These are phyloP conservation scores for Nematodospora anomalae DNA, from an alignment of 1,139 yeast genomes.

Conservation along the genomic window DNA sequence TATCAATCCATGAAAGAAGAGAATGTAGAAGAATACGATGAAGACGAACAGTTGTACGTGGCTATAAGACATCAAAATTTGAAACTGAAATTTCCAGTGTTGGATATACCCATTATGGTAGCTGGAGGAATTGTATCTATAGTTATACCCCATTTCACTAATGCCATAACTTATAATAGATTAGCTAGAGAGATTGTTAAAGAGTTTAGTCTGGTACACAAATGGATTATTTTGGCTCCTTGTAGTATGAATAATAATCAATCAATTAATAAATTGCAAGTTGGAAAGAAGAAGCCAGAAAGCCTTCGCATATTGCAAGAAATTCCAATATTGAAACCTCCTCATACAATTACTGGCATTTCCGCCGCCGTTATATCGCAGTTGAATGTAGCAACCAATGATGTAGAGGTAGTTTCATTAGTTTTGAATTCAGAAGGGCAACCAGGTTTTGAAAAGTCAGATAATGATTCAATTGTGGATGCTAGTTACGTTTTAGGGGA, in stretches of 20 bases:
- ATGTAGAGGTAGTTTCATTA: constrained; percentile 22
- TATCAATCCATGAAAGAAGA: constrained; percentile 14
- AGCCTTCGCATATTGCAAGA: not conserved
- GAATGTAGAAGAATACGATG: constrained; percentile 46
- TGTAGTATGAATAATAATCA: constrained; percentile 33
- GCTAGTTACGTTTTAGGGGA: constrained; percentile 25
- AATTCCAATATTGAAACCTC: constrained; percentile 46
- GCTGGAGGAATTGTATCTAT: constrained; percentile 17
- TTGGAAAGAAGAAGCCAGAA: constrained; percentile 8
- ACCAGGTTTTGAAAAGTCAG: constrained; percentile 52
- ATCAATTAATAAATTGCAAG: constrained; percentile 26
- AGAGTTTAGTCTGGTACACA: constrained; percentile 12
- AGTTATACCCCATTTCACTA: constrained; percentile 35
- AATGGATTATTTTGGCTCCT: constrained; percentile 38
- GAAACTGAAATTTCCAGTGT: constrained; percentile 23
- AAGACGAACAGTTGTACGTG: constrained; percentile 54
- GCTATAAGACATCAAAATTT: constrained; percentile 27
- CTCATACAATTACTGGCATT: constrained; percentile 55
- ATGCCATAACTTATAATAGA: constrained; percentile 31
- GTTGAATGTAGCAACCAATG: constrained; percentile 17
- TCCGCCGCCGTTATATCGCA: constrained; percentile 43
- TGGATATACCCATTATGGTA: constrained; percentile 26
- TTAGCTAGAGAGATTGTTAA: constrained; percentile 25
- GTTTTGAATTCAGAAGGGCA: constrained; percentile 57
- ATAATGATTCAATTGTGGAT: constrained; percentile 39